Evolutionary conservation across 139 green algal genomes (phyloP).

Genomic region (Eudorina sp.): DNA sequence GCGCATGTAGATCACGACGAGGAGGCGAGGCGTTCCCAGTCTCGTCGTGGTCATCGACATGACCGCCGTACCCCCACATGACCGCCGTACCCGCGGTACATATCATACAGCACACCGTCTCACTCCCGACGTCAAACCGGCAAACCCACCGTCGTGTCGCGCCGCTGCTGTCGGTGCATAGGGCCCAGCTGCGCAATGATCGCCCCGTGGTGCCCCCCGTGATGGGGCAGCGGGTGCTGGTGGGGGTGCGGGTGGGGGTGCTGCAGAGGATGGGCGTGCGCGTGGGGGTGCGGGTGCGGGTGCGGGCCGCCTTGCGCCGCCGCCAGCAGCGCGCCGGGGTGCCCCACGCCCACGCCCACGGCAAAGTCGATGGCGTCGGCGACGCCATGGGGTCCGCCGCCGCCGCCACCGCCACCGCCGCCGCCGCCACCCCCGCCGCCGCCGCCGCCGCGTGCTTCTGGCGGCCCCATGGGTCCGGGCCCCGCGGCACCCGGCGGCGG

Average conservation of each 20-base stretch:
- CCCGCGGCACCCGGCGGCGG: constrained; percentile 50
- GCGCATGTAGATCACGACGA: too few relatives aligned
- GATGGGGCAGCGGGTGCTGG: neutral
- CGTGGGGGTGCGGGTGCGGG: neutral
- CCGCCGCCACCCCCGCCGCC: constrained; percentile 12
- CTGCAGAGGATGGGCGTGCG: too few relatives aligned
- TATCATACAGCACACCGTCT: neutral
- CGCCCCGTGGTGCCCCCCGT: neutral
- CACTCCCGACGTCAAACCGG: neutral
- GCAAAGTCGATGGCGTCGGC: neutral
- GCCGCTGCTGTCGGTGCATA: constrained; percentile 30
- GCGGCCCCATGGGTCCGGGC: neutral
- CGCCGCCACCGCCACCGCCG: neutral
- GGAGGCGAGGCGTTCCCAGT: too few relatives aligned
- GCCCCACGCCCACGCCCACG: neutral
- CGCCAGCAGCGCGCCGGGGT: neutral
- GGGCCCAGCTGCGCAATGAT: constrained; percentile 9
- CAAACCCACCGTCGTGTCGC: constrained; percentile 34
- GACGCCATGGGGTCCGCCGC: neutral
- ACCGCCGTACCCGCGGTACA: too few relatives aligned
- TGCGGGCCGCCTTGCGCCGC: constrained; percentile 1
- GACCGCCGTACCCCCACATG: too few relatives aligned
- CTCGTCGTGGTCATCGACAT: too few relatives aligned
- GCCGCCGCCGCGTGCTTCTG: neutral
- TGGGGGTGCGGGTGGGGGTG: constrained; percentile 9